phyloP scores from a whole-genome alignment of 352 stramenopile genomes.

The Phytophthora vignae region DNA sequence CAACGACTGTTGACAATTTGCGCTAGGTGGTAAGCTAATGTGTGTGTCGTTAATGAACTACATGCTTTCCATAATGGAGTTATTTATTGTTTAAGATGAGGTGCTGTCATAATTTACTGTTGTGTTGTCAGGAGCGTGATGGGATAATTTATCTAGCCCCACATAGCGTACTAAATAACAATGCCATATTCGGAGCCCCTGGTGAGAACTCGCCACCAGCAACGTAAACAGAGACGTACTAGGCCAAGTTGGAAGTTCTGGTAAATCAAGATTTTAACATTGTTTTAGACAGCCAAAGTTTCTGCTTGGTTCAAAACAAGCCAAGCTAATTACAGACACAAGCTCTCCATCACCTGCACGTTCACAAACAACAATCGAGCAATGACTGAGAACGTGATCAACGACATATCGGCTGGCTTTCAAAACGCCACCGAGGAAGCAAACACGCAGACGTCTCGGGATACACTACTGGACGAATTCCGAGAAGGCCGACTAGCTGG shows the following conservation, averaged over 20 bases:
- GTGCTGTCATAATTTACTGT: no score
- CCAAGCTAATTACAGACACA: no score
- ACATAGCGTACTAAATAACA: no score
- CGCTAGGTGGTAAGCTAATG: no score
- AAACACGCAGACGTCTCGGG: not conserved
- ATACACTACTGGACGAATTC: conserved; percentile 35
- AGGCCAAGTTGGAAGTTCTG: conserved; percentile 22
- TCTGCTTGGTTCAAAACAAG: not conserved
- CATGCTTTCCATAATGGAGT: no score
- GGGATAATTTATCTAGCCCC: no score
- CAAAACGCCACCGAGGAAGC: not conserved
- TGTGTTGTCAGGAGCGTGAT: no score
- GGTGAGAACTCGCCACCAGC: conserved; percentile 9
- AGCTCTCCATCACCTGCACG: no score
- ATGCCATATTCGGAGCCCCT: no score
- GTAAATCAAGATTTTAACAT: not conserved
- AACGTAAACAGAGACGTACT: not conserved
- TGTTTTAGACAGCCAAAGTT: not conserved
- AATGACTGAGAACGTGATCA: not conserved
- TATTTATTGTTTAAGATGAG: no score
- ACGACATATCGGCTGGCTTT: not conserved
- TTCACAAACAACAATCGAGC: not conserved
- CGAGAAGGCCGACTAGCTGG: conserved; percentile 13
- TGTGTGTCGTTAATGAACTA: no score
- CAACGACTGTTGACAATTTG: no score